Percentiles rank a stretch among this genome's conserved stretches.
Evolutionary conservation across 2,329 filamentous ascomycete species (phyloP).

Genomic region (Colletotrichum graminicola): DNA sequence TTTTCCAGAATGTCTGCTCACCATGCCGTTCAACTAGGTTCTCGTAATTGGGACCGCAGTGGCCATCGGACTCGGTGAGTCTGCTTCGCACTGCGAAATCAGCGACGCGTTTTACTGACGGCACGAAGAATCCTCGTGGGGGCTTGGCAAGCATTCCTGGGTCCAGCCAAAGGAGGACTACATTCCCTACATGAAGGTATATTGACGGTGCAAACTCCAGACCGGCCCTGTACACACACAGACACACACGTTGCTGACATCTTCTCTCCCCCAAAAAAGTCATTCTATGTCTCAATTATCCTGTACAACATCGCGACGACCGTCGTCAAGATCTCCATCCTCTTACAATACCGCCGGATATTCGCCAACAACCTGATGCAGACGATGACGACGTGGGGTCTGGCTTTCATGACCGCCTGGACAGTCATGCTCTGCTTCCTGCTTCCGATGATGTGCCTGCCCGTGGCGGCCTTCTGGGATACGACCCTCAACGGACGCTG

Average conservation of each 20-base stretch:
- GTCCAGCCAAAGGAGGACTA: conserved; percentile 41
- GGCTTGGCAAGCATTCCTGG: conserved; percentile 45
- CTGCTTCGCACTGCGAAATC: conserved; percentile 4
- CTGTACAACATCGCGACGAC: conserved; percentile 52
- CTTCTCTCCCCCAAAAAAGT: conserved; percentile 36
- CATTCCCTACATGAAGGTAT: conserved; percentile 45
- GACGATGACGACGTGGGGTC: conserved; percentile 44
- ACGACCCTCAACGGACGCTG: conserved; percentile 43
- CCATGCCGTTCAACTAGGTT: background rate
- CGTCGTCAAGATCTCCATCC: conserved; percentile 53
- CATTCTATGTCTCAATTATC: conserved; percentile 50
- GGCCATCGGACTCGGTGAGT: conserved; percentile 46
- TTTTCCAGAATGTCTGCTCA: background rate
- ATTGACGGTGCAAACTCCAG: background rate
- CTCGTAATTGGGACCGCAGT: conserved; percentile 44
- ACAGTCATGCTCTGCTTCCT: conserved; percentile 47
- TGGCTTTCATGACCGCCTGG: conserved; percentile 48
- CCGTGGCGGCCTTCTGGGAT: conserved; percentile 47
- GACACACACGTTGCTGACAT: background rate
- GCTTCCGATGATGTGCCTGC: conserved; percentile 48
- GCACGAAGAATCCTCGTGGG: conserved; percentile 44
- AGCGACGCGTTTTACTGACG: background rate
- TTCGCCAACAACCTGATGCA: conserved; percentile 48
- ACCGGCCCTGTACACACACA: background rate
- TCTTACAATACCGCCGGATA: conserved; percentile 56